Conservation (phyloP, 2,329 filamentous ascomycete species). For the Gnomoniopsis sp. region DNA sequence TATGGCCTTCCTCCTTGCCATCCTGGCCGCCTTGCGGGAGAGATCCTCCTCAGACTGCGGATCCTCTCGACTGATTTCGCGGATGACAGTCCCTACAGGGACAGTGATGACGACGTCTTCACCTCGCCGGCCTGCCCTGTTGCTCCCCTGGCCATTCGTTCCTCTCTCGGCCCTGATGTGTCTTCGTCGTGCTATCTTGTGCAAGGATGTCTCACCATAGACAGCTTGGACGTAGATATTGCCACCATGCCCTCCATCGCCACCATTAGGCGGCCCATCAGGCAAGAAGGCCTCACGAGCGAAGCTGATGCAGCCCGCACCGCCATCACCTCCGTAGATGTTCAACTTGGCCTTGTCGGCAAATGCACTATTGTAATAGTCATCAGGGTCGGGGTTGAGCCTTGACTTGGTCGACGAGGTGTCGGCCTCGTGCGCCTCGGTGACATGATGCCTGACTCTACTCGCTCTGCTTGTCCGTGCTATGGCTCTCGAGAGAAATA, state of each 20-base stretch:
- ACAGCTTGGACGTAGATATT: slow-evolving; percentile 94
- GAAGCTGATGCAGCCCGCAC: slow-evolving; percentile 92
- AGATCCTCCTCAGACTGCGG: slow-evolving; percentile 65
- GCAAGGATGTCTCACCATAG: slow-evolving; percentile 84
- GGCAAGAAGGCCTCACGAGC: slow-evolving; percentile 85
- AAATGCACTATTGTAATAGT: slow-evolving; percentile 81
- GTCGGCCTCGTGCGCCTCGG: slow-evolving; percentile 22
- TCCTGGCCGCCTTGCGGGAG: slow-evolving; percentile 29
- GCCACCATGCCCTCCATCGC: slow-evolving; percentile 88
- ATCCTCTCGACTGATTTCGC: slow-evolving; percentile 76
- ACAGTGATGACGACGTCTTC: slow-evolving; percentile 87
- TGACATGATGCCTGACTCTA: slow-evolving; percentile 25
- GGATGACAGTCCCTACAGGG: slow-evolving; percentile 85
- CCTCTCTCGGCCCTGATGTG: slow-evolving; percentile 72
- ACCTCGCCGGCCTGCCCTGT: slow-evolving; percentile 72
- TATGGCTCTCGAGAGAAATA: slow-evolving; percentile 32
- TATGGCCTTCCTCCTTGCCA: slow-evolving; percentile 18
- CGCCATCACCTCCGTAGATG: slow-evolving; percentile 75
- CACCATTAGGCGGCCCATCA: slow-evolving; percentile 89
- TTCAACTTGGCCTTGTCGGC: slow-evolving; percentile 80
- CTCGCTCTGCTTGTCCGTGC: slow-evolving; percentile 25
- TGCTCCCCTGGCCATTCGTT: slow-evolving; percentile 74
- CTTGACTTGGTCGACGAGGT: slow-evolving; percentile 47
- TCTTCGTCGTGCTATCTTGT: slow-evolving; percentile 79
- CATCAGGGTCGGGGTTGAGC: slow-evolving; percentile 77